A percentile compares a stretch with the other conserved stretches of the same genome.
Evolutionary conservation across 140 eudicot species (phyloP).

Genomic region (Erigeron philadelphicus): DNA sequence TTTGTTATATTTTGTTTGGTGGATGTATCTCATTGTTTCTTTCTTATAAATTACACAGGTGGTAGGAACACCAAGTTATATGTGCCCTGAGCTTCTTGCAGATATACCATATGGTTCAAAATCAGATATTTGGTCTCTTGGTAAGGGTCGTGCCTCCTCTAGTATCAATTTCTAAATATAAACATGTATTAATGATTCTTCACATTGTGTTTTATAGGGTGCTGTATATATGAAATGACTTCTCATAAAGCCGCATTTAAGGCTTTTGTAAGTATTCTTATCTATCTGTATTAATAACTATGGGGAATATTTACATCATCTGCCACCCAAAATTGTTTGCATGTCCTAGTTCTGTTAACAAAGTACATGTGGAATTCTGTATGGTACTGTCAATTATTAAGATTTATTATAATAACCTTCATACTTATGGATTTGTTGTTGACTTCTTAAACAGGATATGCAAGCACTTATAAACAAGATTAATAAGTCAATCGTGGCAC

Average conservation of each 20-base stretch:
- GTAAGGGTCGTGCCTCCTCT: slow-evolving; percentile 35
- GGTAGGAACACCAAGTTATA: slow-evolving; percentile 97
- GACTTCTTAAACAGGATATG: slow-evolving; percentile 61
- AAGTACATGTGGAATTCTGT: neutral
- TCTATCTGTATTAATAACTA: neutral
- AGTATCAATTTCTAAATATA: slow-evolving; percentile 6
- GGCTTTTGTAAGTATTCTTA: slow-evolving; percentile 78
- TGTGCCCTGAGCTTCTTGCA: slow-evolving; percentile 99
- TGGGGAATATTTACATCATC: slow-evolving; percentile 9
- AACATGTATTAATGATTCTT: slow-evolving; percentile 18
- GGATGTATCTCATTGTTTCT: slow-evolving; percentile 17
- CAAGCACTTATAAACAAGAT: slow-evolving; percentile 94
- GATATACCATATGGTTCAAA: slow-evolving; percentile 98
- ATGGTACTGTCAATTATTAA: neutral
- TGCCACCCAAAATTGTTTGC: slow-evolving; percentile 3
- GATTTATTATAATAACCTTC: neutral
- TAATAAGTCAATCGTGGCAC: slow-evolving; percentile 85
- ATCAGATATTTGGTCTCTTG: slow-evolving; percentile 96
- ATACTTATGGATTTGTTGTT: too few relatives aligned
- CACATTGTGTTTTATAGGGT: slow-evolving; percentile 47
- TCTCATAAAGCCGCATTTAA: slow-evolving; percentile 91
- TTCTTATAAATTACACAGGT: slow-evolving; percentile 43
- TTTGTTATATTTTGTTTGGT: slow-evolving; percentile 4
- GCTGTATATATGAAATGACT: slow-evolving; percentile 95
- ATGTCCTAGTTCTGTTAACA: neutral